A percentile compares a stretch with the other conserved stretches of the same genome.
phyloP scores from a whole-genome alignment of 2,329 filamentous ascomycete species.

The Fusarium sp. region DNA sequence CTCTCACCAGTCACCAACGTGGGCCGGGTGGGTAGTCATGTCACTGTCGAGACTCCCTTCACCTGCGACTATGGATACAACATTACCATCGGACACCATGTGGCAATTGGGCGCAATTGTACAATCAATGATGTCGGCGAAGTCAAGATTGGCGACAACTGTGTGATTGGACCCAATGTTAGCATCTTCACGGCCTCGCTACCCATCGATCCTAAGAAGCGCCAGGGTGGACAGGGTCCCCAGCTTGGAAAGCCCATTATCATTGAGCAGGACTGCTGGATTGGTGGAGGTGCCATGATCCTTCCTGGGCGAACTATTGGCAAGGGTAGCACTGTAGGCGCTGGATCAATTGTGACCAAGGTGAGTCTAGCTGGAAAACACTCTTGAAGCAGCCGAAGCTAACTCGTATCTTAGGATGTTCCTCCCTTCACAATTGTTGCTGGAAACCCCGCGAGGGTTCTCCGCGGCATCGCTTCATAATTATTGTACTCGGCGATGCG shows the following conservation, averaged over 20 bases:
- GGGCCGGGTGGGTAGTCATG: conserved; percentile 78
- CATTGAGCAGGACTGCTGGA: conserved; percentile 89
- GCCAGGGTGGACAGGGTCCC: conserved; percentile 79
- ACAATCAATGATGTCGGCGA: conserved; percentile 87
- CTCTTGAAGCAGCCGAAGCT: conserved; percentile 16
- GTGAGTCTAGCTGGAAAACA: conserved; percentile 49
- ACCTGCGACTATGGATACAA: conserved; percentile 97
- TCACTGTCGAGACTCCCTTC: conserved; percentile 88
- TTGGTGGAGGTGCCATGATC: conserved; percentile 81
- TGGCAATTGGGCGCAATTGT: conserved; percentile 85
- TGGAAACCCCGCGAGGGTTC: conserved; percentile 75
- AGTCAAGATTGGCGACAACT: conserved; percentile 83
- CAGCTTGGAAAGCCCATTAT: conserved; percentile 77
- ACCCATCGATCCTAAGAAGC: conserved; percentile 77
- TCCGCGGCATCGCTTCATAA: conserved; percentile 53
- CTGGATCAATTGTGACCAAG: conserved; percentile 88
- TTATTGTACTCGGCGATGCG: conserved; percentile 21
- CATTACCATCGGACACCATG: conserved; percentile 86
- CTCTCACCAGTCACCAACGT: conserved; percentile 63
- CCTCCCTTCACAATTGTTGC: conserved; percentile 76
- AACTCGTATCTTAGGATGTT: conserved; percentile 61
- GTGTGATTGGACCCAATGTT: conserved; percentile 84
- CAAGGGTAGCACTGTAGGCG: conserved; percentile 81
- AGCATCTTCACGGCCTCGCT: conserved; percentile 83
- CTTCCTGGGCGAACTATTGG: conserved; percentile 85